A percentile compares a stretch with the other conserved stretches of the same genome.
These are phyloP conservation scores for Botrytis hyacinthi DNA, from an alignment of 2,329 filamentous ascomycete species.

Conservation along the genomic window DNA sequence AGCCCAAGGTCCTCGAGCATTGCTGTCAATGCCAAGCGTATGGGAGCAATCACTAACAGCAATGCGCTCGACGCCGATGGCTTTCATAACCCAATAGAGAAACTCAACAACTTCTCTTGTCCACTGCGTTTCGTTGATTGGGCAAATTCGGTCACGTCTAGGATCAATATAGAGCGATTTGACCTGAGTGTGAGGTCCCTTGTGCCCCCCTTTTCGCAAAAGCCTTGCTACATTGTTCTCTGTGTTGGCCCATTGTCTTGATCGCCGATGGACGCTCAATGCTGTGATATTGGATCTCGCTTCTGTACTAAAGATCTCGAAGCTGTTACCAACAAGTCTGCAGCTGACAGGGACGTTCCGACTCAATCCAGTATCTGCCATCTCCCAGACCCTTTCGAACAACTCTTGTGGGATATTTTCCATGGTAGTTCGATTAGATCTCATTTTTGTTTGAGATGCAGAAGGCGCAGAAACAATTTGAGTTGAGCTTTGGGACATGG, in stretches of 20 bases:
- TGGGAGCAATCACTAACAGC: too few relatives aligned
- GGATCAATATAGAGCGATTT: not conserved
- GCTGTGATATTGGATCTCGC: not conserved
- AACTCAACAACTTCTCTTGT: not conserved
- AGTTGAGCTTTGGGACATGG: not conserved
- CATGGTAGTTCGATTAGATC: not conserved
- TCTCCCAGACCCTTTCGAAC: not conserved
- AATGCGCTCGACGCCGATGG: too few relatives aligned
- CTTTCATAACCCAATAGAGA: too few relatives aligned
- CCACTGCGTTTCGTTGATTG: not conserved
- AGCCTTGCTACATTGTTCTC: too few relatives aligned
- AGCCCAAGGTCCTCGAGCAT: too few relatives aligned
- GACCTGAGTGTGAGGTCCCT: not conserved
- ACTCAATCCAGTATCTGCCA: too few relatives aligned
- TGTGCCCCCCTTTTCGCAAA: not conserved
- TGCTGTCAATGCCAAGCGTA: too few relatives aligned
- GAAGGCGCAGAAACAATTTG: not conserved
- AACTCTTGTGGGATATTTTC: not conserved
- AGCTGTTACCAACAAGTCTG: not conserved
- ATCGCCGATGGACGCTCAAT: not conserved
- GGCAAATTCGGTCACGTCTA: not conserved
- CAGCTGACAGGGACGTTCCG: not conserved
- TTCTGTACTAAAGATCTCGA: not conserved
- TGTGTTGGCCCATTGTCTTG: not conserved
- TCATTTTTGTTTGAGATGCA: not conserved